Conservation (phyloP, 352 stramenopile species). For the Globisporangium perplexum region DNA sequence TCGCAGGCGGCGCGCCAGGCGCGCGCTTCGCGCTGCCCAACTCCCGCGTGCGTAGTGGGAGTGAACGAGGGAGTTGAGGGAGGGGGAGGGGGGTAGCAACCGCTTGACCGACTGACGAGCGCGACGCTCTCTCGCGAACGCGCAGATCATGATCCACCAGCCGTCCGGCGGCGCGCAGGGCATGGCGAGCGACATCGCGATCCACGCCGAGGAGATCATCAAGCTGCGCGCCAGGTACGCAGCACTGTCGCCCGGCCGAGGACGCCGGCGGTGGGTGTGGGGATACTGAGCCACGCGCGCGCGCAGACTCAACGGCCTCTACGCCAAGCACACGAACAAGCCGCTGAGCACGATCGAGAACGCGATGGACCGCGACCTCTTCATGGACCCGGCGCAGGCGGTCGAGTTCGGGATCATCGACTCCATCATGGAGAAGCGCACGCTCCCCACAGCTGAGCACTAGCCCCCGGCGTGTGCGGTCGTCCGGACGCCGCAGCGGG, state of each 20-base stretch:
- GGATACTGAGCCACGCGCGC: too few relatives aligned
- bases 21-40: conserved; percentile 92
- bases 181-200: conserved; percentile 98
- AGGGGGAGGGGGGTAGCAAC: too few relatives aligned
- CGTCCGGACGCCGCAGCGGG: too few relatives aligned
- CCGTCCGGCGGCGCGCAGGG: conserved; percentile 94
- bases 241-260: not conserved
- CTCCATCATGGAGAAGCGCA: conserved; percentile 69
- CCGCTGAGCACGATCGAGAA: conserved; percentile 76
- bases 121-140: not conserved
- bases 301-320: conserved; percentile 66
- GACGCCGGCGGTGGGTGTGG: too few relatives aligned
- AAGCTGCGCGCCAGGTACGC: conserved; percentile 70
- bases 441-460: conserved; percentile 9
- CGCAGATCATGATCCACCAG: conserved; percentile 97
- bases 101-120: not conserved
- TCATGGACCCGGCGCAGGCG: conserved; percentile 74
- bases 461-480: not conserved
- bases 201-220: conserved; percentile 98
- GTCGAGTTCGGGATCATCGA: conserved; percentile 84
- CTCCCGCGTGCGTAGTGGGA: conserved; percentile 64
- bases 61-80: too few relatives aligned
- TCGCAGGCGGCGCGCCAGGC: conserved; percentile 89
- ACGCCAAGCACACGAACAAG: conserved; percentile 68
- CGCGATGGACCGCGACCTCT: conserved; percentile 83